Evolutionary conservation across 106 monocot genomes (phyloP), one percentile per base, ranked within the genome.

Genomic region (Dendrobium chrysotoxum): DNA sequence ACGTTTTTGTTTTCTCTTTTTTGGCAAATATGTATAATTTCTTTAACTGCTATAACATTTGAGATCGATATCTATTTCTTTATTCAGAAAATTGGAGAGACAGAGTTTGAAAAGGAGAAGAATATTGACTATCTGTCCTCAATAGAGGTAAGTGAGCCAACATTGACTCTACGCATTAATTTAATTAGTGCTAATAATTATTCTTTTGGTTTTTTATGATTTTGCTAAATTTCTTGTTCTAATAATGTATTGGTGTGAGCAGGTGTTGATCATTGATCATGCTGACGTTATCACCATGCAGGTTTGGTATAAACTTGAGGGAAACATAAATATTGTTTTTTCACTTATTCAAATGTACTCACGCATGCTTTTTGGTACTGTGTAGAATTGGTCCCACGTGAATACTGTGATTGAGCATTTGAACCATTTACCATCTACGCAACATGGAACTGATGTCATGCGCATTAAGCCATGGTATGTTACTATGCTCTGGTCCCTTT

Each of bases 81-180:
- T 50, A 50, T 17, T 79, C 83, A 98, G 95, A 95, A 93, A 90
- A 95, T 99, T 86, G 93, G 83, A 12, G 95, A 95, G 77, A 78
- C 75, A 35, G 84, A 92, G 78, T 54, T 46, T 81, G 93, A 90
- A 2, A 95, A 95, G 80, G 95, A 86, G 68, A 99, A 93, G 80
- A 93, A 99, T 87, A 88, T 99, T 65, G 99, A 99, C 82, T 99
- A 93, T 85, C 80, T 99, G 61, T 99, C 99, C 0, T 99, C 99
- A 40, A 99, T 99, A 80, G 99, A 99, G 91, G 98, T 98, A 75
- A 16, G 39, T 73, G 26, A 16, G 70, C 42, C 15, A 58, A 66
- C 66, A 76, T 82, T 44, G 28, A 72, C 13, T 25, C 39, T 54
- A 70, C 68, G 31, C 12, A 39, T 54, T 72, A 30, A 42, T 12